Conservation (phyloP, 345 rosid genomes). For the Sisymbrium altissimum region DNA sequence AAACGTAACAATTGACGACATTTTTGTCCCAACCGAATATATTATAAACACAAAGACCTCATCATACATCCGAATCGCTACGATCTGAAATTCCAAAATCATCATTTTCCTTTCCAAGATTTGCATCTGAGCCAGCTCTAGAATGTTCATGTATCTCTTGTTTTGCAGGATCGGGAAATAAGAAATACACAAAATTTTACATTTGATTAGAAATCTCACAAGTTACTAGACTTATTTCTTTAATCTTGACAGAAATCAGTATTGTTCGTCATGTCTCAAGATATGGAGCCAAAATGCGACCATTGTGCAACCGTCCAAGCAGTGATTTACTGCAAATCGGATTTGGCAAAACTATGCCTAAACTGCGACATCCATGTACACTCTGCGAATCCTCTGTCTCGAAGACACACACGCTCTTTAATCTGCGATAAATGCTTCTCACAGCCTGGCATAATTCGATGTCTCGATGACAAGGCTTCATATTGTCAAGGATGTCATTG, state of each 20-base stretch:
- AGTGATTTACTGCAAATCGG: slow-evolving; percentile 66
- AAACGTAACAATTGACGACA: no score
- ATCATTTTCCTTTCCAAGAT: background rate
- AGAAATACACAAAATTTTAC: background rate
- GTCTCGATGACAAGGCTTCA: slow-evolving; percentile 51
- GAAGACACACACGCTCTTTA: slow-evolving; percentile 59
- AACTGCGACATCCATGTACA: slow-evolving; percentile 65
- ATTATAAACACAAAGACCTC: background rate
- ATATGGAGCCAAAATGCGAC: slow-evolving; percentile 54
- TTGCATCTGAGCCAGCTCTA: background rate
- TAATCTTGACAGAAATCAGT: background rate
- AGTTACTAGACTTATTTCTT: background rate
- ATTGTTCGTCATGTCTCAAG: background rate
- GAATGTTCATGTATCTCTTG: background rate
- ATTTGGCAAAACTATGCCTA: slow-evolving; percentile 62
- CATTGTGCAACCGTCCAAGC: slow-evolving; percentile 50
- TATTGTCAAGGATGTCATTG: slow-evolving; percentile 64
- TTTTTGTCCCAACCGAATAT: background rate
- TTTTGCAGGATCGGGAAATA: slow-evolving; percentile 19
- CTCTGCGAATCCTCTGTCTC: slow-evolving; percentile 61
- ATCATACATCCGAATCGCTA: background rate
- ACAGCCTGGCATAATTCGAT: slow-evolving; percentile 48
- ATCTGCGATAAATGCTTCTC: slow-evolving; percentile 61
- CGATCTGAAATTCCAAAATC: background rate
- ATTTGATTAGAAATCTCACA: background rate